Evolutionary conservation across 1,284 basidiomycete genomes (phyloP), one percentile per base, ranked within the genome.

Genomic region (Trametes sp.): DNA sequence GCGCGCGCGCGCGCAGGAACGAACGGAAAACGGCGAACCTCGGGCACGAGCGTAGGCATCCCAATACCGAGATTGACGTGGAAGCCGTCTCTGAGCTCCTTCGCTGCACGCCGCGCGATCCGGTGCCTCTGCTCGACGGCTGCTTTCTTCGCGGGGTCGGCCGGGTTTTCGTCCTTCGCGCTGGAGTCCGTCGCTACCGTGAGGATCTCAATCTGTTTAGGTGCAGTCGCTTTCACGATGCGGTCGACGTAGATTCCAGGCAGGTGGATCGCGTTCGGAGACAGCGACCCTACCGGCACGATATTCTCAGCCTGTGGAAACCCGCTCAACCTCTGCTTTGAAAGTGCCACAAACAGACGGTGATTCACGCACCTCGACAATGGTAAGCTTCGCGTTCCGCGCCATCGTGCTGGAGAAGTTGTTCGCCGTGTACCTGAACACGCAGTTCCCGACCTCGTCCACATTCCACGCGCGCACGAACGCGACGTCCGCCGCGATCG

Each of bases 401-500:
- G 93, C 96, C 88, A 97, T 96, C 16, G 89, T 88, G 2, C 88
- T 84, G 67, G 83, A 91, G 78, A 97, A 98, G 75, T 98, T 96
- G 73, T 96, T 89, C 45, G 95, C 90, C 8, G 94, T 87, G 76
- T 95, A 96, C 66, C 93, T 93, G 64, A 95, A 95, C 44, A 94
- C 89, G 72, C 88, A 90, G 76, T 95, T 95, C 1, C 92, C 93
- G 45, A 88, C 85, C 75, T 95, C 94, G 74, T 98, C 97, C 14
- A 90, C 96, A 79, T 98, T 98, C 95, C 95, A 98, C 8, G 95
- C 97, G 62, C 91, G 85, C 50, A 99, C 81, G 74, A 98, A 91
- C 26, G 96, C 96, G 57, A 95, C 88, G 76, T 96, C 94, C 29
- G 93, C 95, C 44, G 87, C 81, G 71, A 98, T 89, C 9, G 94